Base-by-base conservation (phyloP, 768 basidiomycete genomes). In the Rhodotorula babjevae region DNA sequence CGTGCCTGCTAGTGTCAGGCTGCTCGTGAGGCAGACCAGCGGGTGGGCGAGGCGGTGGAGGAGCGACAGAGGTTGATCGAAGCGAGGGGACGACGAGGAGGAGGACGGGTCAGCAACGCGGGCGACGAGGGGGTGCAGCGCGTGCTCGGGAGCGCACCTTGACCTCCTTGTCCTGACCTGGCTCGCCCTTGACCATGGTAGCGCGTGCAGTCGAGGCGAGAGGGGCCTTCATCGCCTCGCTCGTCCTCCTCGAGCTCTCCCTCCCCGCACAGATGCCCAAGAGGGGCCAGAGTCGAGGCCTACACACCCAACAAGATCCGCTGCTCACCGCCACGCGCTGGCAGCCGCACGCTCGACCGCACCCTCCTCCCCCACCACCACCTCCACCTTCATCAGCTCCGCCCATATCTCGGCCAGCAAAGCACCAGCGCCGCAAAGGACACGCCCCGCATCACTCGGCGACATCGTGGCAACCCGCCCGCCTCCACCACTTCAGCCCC, bases 181-280 rank as follows among this genome's bases (percentile, higher is more conserved):
- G 53, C 14, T 65, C 63, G 44, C 53, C 63, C 27, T 65, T 65
- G 52, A 65, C 53, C 31, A 57, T 31, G 57, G 33, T 16, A 3
- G n/a, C 1, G 57, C 21, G 58, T 12, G 21, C 19, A 1, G 56
- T 40, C 29, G 49, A 19, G 42, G 16, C 31, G 31, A 21, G 61
- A 9, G n/a, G 36, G 25, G n/a, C n/a, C n/a, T n/a, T n/a, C 58
- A 25, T 59, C 58, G 58, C 25, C 10, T 12, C 57, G 57, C 57
- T 36, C 50, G 27, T 4, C 1, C 21, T 10, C 49, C 49, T 25
- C 49, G 49, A 50, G 21, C 49, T 19, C 18, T 19, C 18, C 2
- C 23, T 4, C 19, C 23, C 18, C 21, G 21, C 49, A 4, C 2
- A 3, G 18, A 50, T 36, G 36, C 36, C 36, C 36, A 16, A 19